A percentile compares a stretch with the other conserved stretches of the same genome.
Conservation (phyloP, 2,329 filamentous ascomycete species). For the Ophiostoma sp. region DNA sequence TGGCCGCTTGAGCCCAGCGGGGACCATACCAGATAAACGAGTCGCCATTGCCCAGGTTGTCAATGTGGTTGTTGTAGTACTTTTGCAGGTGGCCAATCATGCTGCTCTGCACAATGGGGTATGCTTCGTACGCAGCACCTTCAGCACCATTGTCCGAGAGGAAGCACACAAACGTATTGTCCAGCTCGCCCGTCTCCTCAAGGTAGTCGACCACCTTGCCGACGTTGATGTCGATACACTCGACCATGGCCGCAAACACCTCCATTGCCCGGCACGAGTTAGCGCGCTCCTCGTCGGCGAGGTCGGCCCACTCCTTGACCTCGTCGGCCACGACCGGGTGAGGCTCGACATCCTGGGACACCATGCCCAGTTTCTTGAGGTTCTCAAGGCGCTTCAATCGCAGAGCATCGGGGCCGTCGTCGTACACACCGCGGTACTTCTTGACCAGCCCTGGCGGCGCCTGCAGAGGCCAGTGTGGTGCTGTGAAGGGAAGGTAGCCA, state of each 20-base stretch:
- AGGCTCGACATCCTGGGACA: slow-evolving; percentile 51
- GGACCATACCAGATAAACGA: slow-evolving; percentile 61
- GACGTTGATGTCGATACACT: slow-evolving; percentile 60
- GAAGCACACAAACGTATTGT: slow-evolving; percentile 50
- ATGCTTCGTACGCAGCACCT: slow-evolving; percentile 24
- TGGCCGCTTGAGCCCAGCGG: slow-evolving; percentile 48
- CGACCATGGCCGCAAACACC: slow-evolving; percentile 64
- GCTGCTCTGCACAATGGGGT: slow-evolving; percentile 29
- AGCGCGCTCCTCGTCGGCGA: slow-evolving; percentile 47
- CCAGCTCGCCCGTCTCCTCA: slow-evolving; percentile 55
- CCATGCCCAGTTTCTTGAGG: slow-evolving; percentile 49
- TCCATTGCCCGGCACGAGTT: slow-evolving; percentile 59
- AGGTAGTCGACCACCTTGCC: slow-evolving; percentile 60
- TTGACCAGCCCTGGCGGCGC: slow-evolving; percentile 50
- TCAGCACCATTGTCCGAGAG: slow-evolving; percentile 29
- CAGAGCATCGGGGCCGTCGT: slow-evolving; percentile 60
- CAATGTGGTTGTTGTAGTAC: slow-evolving; percentile 58
- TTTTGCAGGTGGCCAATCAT: slow-evolving; percentile 41
- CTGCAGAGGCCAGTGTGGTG: slow-evolving; percentile 58
- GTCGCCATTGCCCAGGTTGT: slow-evolving; percentile 55
- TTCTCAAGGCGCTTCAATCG: slow-evolving; percentile 49
- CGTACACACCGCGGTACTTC: slow-evolving; percentile 61
- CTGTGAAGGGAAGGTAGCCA: slow-evolving; percentile 61
- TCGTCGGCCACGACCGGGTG: slow-evolving; percentile 51
- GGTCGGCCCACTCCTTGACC: slow-evolving; percentile 49